A percentile compares a stretch with the other conserved stretches of the same genome.
phyloP scores from a whole-genome alignment of 2,329 filamentous ascomycete genomes.

The Dryadomyces quercus-mongolicae region DNA sequence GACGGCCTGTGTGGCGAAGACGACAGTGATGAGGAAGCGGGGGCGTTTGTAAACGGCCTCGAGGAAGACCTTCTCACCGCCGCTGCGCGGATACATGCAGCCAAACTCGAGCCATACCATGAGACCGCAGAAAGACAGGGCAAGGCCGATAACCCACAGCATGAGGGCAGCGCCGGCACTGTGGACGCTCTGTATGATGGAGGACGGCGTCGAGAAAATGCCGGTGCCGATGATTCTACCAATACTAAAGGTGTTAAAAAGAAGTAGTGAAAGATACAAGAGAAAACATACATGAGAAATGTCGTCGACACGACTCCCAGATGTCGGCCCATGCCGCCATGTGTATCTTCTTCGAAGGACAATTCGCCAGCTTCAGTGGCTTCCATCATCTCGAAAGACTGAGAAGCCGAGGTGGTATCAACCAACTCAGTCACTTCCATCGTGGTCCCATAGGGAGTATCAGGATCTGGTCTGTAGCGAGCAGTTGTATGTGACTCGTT shows the following conservation, averaged over 20 bases:
- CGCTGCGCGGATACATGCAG: constrained; percentile 47
- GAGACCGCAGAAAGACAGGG: constrained; percentile 46
- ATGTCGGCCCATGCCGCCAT: constrained; percentile 10
- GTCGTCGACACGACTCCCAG: constrained; percentile 12
- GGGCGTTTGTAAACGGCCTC: constrained; percentile 49
- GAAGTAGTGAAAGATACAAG: no score
- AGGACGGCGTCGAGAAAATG: constrained; percentile 42
- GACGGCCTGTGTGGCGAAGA: constrained; percentile 33
- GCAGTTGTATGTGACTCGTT: no score
- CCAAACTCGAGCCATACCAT: constrained; percentile 53
- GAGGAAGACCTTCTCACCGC: constrained; percentile 56
- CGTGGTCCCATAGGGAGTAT: no score
- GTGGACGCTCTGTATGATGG: constrained; percentile 38
- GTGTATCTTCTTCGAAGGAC: constrained; percentile 7
- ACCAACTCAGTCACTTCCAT: no score
- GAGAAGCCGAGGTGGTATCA: no score
- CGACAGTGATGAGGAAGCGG: constrained; percentile 44
- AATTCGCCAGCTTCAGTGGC: constrained; percentile 9
- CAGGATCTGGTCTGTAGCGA: no score
- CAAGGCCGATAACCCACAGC: constrained; percentile 21
- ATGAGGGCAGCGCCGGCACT: constrained; percentile 35
- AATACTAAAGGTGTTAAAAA: no score
- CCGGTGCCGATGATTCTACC: constrained; percentile 19
- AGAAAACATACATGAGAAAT: constrained; percentile 12
- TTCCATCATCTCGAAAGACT: background rate